Percentiles rank a stretch among this genome's conserved stretches.
Evolutionary conservation across 176 grass and related monocot genomes (phyloP).

Genomic region (Olyra latifolia): DNA sequence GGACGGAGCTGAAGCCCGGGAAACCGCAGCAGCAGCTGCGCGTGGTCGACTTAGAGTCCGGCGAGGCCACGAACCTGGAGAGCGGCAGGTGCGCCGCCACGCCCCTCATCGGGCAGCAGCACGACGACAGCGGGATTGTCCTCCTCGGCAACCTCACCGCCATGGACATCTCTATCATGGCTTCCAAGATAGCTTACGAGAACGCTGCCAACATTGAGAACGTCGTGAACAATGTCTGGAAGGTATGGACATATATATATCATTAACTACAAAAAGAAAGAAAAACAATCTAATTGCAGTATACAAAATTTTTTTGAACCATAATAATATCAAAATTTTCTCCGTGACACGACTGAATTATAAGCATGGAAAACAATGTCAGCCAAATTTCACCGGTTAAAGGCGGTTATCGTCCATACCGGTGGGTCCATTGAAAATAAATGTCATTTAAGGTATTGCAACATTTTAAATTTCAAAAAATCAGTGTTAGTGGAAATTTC

Average conservation of each 20-base stretch:
- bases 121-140: background rate
- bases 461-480: no score
- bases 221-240: slow-evolving; percentile 65
- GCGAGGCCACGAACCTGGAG: slow-evolving; percentile 14
- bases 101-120: slow-evolving; percentile 17
- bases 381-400: no score
- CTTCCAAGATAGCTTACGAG: slow-evolving; percentile 55
- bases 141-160: slow-evolving; percentile 17
- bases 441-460: no score
- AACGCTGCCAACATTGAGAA: slow-evolving; percentile 58
- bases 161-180: slow-evolving; percentile 37
- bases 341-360: no score
- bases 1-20: slow-evolving; percentile 48
- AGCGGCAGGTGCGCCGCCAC: background rate
- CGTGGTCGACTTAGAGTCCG: slow-evolving; percentile 10
- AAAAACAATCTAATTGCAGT: background rate
- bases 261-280: no score
- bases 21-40: slow-evolving; percentile 19
- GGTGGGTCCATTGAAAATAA: no score
- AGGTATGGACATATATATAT: slow-evolving; percentile 25
- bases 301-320: no score
- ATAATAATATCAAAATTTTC: no score
- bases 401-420: no score
- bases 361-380: no score
- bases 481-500: no score